Base-by-base conservation (phyloP, 176 grass and related monocot species). In the Thinopyrum elongatum region DNA sequence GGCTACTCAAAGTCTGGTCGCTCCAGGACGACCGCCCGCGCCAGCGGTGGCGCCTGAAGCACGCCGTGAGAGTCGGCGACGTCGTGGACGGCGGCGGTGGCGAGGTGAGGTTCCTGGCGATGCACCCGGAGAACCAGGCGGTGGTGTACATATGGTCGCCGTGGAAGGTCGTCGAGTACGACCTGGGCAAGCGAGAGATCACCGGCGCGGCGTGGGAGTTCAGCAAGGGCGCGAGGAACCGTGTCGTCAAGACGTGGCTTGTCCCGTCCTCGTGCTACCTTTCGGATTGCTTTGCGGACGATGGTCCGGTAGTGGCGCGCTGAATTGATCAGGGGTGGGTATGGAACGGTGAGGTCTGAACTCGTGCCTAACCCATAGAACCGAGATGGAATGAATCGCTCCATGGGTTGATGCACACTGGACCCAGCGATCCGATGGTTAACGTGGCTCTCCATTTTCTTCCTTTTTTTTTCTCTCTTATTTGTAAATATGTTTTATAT, bases 61-160 rank as follows among this genome's bases (percentile, higher is more conserved):
- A 94, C 63, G 83, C 74, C 17, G 79, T 86, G 19, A 81, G 25
- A 3, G 60, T 90, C 19, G 3, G 11, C 16, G 83, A 69, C 7
- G 29, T 89, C 49, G 57, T 26, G 64, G n/a, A 33, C 1, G 39
- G 19, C 30, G 35, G 9, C 27, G 10, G 25, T 5, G n/a, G 70
- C 34, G 70, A 87, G 79, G 51, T 68, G 17, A 86, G 87, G 76
- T 88, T 94, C 47, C 14, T 97, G 81, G 88, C 77, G 74, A 44
- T 92, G 61, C 90, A 97, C 78, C 95, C 92, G 26, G 95, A 86
- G 89, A 81, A 86, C 33, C 69, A 86, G 11, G 73, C 90, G 9
- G 66, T 86, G 39, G 71, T 86, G n/a, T 94, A 89, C 85, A 7
- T 93, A 70, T 92, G 81, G 86, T 29, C 82, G 70, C 81, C 60